A percentile compares a stretch with the other conserved stretches of the same genome.
phyloP scores from a whole-genome alignment of 2,329 filamentous ascomycete species.

The Aspergillus costaricaensis region DNA sequence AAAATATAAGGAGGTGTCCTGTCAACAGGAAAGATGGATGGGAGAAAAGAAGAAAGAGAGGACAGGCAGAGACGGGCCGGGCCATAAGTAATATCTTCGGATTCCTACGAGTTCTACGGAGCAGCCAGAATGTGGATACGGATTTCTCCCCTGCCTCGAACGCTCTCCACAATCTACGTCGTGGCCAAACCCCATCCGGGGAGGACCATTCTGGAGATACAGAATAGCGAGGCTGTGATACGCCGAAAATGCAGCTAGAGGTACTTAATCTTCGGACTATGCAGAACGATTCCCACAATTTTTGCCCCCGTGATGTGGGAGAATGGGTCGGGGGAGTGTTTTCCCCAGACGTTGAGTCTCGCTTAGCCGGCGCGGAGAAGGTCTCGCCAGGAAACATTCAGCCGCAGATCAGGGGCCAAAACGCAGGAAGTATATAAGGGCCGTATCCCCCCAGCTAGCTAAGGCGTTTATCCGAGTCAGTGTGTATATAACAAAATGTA shows the following conservation, averaged over 20 bases:
- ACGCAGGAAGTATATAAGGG: neutral
- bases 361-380: conserved; percentile 18
- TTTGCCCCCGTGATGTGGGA: conserved; percentile 17
- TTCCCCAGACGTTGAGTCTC: conserved; percentile 26
- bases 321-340: conserved; percentile 34
- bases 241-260: conserved; percentile 11
- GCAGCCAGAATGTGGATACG: conserved; percentile 10
- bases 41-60: conserved; percentile 6
- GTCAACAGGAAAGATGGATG: conserved; percentile 12
- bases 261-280: conserved; percentile 2
- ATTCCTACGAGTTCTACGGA: conserved; percentile 2
- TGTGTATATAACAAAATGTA: conserved; percentile 1
- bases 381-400: conserved; percentile 26
- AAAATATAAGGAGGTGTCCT: conserved; percentile 18
- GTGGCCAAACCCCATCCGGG: conserved; percentile 30
- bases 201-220: conserved; percentile 29
- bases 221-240: conserved; percentile 21
- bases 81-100: conserved; percentile 7
- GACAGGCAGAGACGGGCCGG: conserved; percentile 8
- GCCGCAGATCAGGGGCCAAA: conserved; percentile 19
- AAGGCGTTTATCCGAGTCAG: conserved; percentile 4
- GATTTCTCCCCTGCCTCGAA: conserved; percentile 25
- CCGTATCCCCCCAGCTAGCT: neutral
- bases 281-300: conserved; percentile 19
- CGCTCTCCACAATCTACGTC: conserved; percentile 30